These are phyloP conservation scores for Haplosporangium sp. DNA, from an alignment of 371 early-diverging fungal species.

Conservation along the genomic window DNA sequence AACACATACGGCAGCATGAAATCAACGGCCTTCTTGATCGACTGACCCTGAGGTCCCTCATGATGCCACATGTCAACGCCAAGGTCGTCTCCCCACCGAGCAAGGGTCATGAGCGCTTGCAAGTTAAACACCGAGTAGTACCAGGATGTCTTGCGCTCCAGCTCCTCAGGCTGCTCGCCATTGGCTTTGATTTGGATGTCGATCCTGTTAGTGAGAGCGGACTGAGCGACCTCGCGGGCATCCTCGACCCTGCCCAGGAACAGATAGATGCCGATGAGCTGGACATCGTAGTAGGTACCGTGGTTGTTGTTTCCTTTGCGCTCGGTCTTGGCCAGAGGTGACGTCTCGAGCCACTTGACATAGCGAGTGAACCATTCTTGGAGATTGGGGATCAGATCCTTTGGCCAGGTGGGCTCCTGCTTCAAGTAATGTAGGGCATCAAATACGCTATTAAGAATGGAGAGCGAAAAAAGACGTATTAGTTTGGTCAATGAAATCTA, in stretches of 20 bases:
- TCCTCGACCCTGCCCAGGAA: constrained; percentile 51
- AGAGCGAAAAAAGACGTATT: background rate
- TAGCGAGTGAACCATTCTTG: constrained; percentile 59
- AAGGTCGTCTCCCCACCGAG: constrained; percentile 43
- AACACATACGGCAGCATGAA: constrained; percentile 60
- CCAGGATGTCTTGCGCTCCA: constrained; percentile 57
- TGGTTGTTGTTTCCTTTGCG: constrained; percentile 59
- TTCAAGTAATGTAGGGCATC: constrained; percentile 49
- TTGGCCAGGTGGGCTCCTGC: constrained; percentile 52
- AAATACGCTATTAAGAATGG: constrained; percentile 22
- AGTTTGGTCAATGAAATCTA: background rate
- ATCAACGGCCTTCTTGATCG: constrained; percentile 60
- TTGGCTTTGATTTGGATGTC: constrained; percentile 43
- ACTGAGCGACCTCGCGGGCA: constrained; percentile 36
- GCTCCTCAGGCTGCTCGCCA: constrained; percentile 57
- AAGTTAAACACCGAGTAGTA: constrained; percentile 59
- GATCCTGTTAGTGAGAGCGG: constrained; percentile 52
- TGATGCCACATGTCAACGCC: constrained; percentile 56
- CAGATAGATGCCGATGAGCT: constrained; percentile 53
- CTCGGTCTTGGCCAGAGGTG: constrained; percentile 55
- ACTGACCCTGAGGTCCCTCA: constrained; percentile 54
- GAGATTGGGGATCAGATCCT: constrained; percentile 45
- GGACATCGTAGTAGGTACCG: constrained; percentile 63
- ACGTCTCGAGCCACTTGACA: constrained; percentile 59
- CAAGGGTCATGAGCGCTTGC: constrained; percentile 56